A percentile compares a stretch with the other conserved stretches of the same genome.
Conservation (phyloP, 1,139 yeast genomes). For the Arxiozyma slooffiae region DNA sequence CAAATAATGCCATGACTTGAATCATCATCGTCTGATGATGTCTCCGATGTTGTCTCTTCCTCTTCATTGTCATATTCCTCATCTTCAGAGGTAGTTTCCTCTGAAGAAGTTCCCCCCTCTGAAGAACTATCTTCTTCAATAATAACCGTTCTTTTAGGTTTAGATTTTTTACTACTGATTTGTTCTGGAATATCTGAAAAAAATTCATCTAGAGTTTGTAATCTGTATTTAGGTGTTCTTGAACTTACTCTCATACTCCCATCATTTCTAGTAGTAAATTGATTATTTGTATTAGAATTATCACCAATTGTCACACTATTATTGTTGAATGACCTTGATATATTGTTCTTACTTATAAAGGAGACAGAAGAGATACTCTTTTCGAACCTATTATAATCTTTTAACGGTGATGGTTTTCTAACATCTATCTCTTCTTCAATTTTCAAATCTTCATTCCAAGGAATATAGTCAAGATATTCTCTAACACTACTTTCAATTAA, state of each 20-base stretch:
- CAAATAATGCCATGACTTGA: neutral
- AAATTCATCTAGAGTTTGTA: slow-evolving; percentile 80
- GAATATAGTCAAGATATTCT: slow-evolving; percentile 1
- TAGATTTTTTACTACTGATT: slow-evolving; percentile 7
- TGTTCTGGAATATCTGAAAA: slow-evolving; percentile 46
- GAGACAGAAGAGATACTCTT: slow-evolving; percentile 27
- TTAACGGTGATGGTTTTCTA: slow-evolving; percentile 21
- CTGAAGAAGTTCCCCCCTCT: slow-evolving; percentile 14
- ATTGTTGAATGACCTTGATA: slow-evolving; percentile 3
- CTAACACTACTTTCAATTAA: slow-evolving; percentile 1
- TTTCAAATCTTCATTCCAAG: slow-evolving; percentile 11
- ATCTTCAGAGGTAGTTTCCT: slow-evolving; percentile 6
- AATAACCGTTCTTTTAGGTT: slow-evolving; percentile 25
- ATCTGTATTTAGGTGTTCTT: slow-evolving; percentile 37
- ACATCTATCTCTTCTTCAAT: slow-evolving; percentile 6
- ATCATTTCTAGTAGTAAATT: neutral
- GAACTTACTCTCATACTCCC: neutral
- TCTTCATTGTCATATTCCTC: slow-evolving; percentile 7
- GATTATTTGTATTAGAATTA: neutral
- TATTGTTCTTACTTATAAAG: slow-evolving; percentile 10
- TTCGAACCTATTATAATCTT: slow-evolving; percentile 24
- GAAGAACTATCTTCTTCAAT: slow-evolving; percentile 23
- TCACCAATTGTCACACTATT: neutral
- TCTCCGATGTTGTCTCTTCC: neutral
- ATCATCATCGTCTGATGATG: slow-evolving; percentile 6